Conservation (phyloP, 352 stramenopile species). For the Saprolegnia parasitica region DNA sequence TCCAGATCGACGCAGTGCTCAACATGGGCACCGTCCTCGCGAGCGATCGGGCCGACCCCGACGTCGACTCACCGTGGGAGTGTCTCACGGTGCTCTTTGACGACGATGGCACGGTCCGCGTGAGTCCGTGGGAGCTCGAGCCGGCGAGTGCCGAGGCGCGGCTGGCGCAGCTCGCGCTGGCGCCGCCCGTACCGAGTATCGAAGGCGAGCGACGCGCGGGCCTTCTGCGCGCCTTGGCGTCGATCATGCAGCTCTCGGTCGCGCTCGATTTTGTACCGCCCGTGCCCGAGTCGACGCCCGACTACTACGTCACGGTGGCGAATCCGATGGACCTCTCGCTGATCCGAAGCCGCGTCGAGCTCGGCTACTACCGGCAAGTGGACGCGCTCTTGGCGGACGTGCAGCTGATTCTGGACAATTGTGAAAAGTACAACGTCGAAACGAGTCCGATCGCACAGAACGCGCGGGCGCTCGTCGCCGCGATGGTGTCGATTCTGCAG, state of each 20-base stretch:
- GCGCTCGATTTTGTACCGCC: constrained; percentile 76
- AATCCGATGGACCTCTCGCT: constrained; percentile 83
- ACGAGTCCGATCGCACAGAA: constrained; percentile 80
- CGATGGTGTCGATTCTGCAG: constrained; percentile 55
- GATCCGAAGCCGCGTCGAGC: constrained; percentile 59
- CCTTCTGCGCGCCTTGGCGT: constrained; percentile 52
- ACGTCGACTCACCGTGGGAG: constrained; percentile 60
- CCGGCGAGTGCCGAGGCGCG: constrained; percentile 37
- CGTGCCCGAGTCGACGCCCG: constrained; percentile 62
- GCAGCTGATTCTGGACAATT: constrained; percentile 68
- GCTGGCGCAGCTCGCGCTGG: constrained; percentile 31
- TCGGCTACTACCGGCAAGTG: constrained; percentile 78
- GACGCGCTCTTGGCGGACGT: constrained; percentile 76
- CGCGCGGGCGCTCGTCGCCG: constrained; percentile 55
- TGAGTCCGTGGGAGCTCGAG: constrained; percentile 81
- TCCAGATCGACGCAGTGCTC: constrained; percentile 52
- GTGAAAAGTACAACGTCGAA: constrained; percentile 80
- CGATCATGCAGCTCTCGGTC: constrained; percentile 63
- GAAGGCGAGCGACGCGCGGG: constrained; percentile 42
- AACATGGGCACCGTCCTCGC: constrained; percentile 56
- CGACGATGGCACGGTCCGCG: constrained; percentile 49
- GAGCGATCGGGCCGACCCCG: constrained; percentile 32
- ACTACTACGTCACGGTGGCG: constrained; percentile 77
- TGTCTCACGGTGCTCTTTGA: constrained; percentile 70
- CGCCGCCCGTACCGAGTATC: constrained; percentile 34